These are phyloP conservation scores for Aspergillus carlsbadensis DNA, from an alignment of 495 filamentous ascomycete genomes.

Conservation along the genomic window DNA sequence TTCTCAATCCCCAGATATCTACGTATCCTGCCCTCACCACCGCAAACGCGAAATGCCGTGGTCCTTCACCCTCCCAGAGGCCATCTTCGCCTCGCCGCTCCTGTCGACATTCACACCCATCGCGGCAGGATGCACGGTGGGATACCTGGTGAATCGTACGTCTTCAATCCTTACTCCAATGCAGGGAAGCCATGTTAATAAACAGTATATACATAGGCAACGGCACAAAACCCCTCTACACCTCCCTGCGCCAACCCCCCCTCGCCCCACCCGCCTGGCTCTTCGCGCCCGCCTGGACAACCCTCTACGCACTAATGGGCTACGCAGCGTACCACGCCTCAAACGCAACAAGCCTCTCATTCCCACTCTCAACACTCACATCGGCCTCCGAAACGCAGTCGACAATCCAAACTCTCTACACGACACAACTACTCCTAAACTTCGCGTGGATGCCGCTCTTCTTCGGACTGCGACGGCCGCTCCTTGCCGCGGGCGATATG, in stretches of 20 bases:
- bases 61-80: constrained; percentile 36
- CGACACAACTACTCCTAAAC: constrained; percentile 80
- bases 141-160: constrained; percentile 37
- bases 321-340: constrained; percentile 76
- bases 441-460: constrained; percentile 93
- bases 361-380: constrained; percentile 40
- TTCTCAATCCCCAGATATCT: too few species aligned
- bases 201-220: constrained; percentile 34
- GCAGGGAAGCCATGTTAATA: too few species aligned
- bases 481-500: constrained; percentile 74
- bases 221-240: constrained; percentile 62
- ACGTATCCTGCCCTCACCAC: too few species aligned
- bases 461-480: constrained; percentile 68
- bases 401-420: constrained; percentile 63
- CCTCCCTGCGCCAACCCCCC: constrained; percentile 73
- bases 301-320: constrained; percentile 86
- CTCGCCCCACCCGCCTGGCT: constrained; percentile 73
- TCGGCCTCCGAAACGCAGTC: not conserved
- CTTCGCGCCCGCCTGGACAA: constrained; percentile 84
- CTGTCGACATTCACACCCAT: constrained; percentile 36
- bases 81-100: constrained; percentile 35
- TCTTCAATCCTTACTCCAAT: too few species aligned
- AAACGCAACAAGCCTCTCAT: too few species aligned
- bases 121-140: constrained; percentile 28
- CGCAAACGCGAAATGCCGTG: constrained; percentile 28